These are phyloP conservation scores for Xylariaceae sp. DNA, from an alignment of 2,329 filamentous ascomycete genomes.

Conservation along the genomic window DNA sequence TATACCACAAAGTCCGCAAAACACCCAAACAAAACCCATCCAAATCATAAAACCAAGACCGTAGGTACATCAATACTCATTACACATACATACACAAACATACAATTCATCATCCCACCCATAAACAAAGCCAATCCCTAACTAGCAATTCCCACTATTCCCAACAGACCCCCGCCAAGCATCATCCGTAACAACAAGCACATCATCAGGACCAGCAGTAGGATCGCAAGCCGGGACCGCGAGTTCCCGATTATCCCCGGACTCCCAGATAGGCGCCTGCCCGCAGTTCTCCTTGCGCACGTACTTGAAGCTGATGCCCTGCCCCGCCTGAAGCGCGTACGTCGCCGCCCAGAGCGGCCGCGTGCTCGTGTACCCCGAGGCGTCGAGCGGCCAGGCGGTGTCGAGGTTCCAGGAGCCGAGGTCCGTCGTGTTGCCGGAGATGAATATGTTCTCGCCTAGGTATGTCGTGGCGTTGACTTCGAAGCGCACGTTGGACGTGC, in stretches of 20 bases:
- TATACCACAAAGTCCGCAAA: too few species aligned
- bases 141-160: constrained; percentile 24
- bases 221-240: constrained; percentile 37
- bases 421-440: constrained; percentile 41
- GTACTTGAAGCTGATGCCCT: constrained; percentile 44
- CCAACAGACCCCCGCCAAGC: constrained; percentile 37
- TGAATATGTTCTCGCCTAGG: constrained; percentile 45
- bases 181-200: constrained; percentile 35
- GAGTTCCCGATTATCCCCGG: constrained; percentile 38
- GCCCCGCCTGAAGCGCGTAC: constrained; percentile 39
- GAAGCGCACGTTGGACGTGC: constrained; percentile 40
- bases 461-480: constrained; percentile 44
- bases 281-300: constrained; percentile 42
- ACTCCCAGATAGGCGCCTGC: constrained; percentile 42
- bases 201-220: constrained; percentile 21
- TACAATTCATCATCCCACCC: not conserved
- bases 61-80: not conserved
- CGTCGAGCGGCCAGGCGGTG: constrained; percentile 38
- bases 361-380: constrained; percentile 39
- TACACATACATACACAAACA: not conserved
- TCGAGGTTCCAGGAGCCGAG: constrained; percentile 43
- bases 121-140: not conserved
- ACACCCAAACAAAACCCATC: too few species aligned
- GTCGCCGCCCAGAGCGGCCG: constrained; percentile 44
- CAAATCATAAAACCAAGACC: too few species aligned